A percentile compares a stretch with the other conserved stretches of the same genome.
These are phyloP conservation scores for Plectosphaerella sp. DNA, from an alignment of 2,329 filamentous ascomycete genomes.

Conservation along the genomic window DNA sequence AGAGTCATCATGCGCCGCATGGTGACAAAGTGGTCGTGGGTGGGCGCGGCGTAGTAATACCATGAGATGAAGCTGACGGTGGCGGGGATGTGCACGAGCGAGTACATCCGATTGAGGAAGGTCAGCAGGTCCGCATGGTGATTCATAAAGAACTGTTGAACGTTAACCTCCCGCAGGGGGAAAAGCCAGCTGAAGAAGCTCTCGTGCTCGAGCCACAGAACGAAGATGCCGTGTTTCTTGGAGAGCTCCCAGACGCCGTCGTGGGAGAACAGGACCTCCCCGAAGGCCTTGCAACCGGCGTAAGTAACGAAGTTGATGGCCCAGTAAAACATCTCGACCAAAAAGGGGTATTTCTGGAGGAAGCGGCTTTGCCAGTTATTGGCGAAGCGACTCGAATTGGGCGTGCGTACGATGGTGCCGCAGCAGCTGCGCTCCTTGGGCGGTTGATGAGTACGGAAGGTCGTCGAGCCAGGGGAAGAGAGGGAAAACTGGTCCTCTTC, in stretches of 20 bases:
- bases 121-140: conserved; percentile 48
- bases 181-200: conserved; percentile 45
- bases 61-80: conserved; percentile 60
- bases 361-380: conserved; percentile 57
- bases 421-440: conserved; percentile 47
- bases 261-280: conserved; percentile 27
- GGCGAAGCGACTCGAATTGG: conserved; percentile 50
- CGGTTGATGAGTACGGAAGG: conserved; percentile 22
- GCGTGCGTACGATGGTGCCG: conserved; percentile 45
- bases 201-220: conserved; percentile 35
- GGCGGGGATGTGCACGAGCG: conserved; percentile 56
- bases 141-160: conserved; percentile 54
- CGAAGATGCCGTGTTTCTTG: conserved; percentile 46
- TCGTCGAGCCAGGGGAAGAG: conserved; percentile 4
- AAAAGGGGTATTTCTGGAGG: conserved; percentile 61
- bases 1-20: conserved; percentile 44
- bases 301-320: conserved; percentile 33
- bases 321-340: conserved; percentile 67
- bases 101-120: conserved; percentile 53
- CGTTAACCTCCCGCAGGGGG: conserved; percentile 43
- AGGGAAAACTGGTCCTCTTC: conserved; percentile 10
- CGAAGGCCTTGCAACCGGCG: conserved; percentile 24
- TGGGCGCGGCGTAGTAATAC: conserved; percentile 55
- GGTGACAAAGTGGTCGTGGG: conserved; percentile 27
- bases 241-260: conserved; percentile 50